Evolutionary conservation across 1,139 yeast genomes (phyloP), one percentile per base, ranked within the genome.

Genomic region (Zygoascus hellenicus): DNA sequence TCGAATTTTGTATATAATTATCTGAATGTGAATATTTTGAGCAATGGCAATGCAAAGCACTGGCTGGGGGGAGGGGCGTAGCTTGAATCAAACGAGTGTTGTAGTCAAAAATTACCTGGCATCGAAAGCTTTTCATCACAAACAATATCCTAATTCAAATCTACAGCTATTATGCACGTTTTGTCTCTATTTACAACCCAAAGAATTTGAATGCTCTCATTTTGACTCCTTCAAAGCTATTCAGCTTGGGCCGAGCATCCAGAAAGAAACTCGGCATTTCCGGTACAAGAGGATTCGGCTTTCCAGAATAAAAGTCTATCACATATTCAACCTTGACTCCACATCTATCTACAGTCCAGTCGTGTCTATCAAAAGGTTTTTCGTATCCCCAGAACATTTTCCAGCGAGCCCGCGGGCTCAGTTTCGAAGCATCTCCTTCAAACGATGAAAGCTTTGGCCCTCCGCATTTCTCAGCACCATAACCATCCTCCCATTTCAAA

Each of bases 351-450:
- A 92, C 76, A 10, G 77, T 71, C 98, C 98, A 92, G 67, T 92
- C 98, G 63, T 92, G 98, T 58, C 98, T 77, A 67, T 92, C 98
- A 68, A 92, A 92, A 0, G 98, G 98, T 53, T 76, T 77, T 46
- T 79, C 80, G 52, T 76, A 74, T 0, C 96, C 72, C 88, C 51
- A 60, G 19, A 65, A 60, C 31, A 85, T 61, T 56, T 85, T 80
- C 58, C 87, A 70, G 71, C 95, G 77, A 0, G 98, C 98, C 57
- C 95, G 74, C 3, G 98, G 98, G 0, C 96, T 88, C 43, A 88
- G 60, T 56, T 85, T 84, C 54, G 79, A 78, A 45, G 90, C 80
- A 61, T 90, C 95, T 9, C 97, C 98, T 62, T 85, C 83, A 67
- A 92, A 92, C 54, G 89, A 80, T 2, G 95, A 82, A 51, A 92